phyloP scores from a whole-genome alignment of 2,329 filamentous ascomycete genomes.

The Epichloe scottii region DNA sequence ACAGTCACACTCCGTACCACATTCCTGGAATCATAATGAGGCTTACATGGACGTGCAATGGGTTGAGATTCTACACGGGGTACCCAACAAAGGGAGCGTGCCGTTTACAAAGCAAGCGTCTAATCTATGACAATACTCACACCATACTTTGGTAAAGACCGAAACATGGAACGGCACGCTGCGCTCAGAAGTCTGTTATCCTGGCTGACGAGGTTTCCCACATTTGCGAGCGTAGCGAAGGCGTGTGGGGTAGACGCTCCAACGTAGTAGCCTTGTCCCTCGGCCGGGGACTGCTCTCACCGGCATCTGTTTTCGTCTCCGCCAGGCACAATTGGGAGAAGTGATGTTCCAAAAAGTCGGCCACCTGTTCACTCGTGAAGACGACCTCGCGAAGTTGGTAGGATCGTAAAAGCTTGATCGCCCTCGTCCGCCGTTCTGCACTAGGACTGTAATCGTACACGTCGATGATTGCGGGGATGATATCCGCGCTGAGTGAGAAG shows the following conservation, averaged over 20 bases:
- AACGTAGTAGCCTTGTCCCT: background rate
- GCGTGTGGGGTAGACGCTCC: background rate
- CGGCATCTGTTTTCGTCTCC: background rate
- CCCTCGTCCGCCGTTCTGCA: background rate
- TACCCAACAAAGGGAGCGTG: background rate
- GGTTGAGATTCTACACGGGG: background rate
- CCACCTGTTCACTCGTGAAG: constrained; percentile 3
- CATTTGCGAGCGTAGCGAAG: background rate
- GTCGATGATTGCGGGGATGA: constrained; percentile 2
- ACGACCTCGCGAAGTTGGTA: constrained; percentile 2
- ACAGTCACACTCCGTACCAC: too few relatives aligned
- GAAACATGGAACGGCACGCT: too few relatives aligned
- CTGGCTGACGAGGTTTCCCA: constrained; percentile 1
- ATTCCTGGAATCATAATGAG: background rate
- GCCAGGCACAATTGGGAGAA: background rate
- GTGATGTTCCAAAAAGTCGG: constrained; percentile 4
- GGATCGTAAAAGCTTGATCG: background rate
- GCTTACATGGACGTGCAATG: background rate
- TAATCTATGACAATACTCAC: too few relatives aligned
- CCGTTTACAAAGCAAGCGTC: too few relatives aligned
- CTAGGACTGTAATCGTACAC: constrained; percentile 1
- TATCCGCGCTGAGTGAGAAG: constrained; percentile 3
- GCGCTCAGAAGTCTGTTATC: background rate
- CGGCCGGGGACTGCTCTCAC: background rate
- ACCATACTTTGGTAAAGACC: too few relatives aligned